Percentiles rank a stretch among this genome's conserved stretches.
Conservation (phyloP, 257 asterid genomes). For the Salvia rosmarinus region DNA sequence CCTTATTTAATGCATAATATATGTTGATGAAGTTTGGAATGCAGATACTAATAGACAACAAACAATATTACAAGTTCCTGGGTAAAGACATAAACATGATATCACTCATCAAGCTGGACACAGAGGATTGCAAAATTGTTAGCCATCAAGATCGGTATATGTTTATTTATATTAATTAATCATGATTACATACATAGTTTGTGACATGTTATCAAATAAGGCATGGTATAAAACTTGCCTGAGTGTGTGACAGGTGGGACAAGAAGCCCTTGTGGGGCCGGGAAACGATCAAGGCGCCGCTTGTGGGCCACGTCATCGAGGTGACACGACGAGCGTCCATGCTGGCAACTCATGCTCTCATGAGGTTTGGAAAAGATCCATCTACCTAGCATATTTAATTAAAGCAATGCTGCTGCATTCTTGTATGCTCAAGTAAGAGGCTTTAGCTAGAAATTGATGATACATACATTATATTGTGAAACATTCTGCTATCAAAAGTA, state of each 20-base stretch:
- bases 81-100: slow-evolving; percentile 76
- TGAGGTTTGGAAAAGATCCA: slow-evolving; percentile 84
- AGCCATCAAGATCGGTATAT: slow-evolving; percentile 83
- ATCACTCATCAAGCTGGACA: slow-evolving; percentile 73
- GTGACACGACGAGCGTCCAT: slow-evolving; percentile 61
- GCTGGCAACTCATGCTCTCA: slow-evolving; percentile 74
- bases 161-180: too few species aligned
- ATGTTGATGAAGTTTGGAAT: slow-evolving; percentile 15
- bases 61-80: slow-evolving; percentile 76
- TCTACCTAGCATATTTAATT: slow-evolving; percentile 4
- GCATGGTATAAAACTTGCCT: not conserved
- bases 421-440: not conserved
- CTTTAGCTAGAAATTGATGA: not conserved
- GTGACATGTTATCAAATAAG: not conserved
- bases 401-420: not conserved
- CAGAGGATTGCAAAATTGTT: slow-evolving; percentile 76
- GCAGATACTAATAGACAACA: slow-evolving; percentile 79
- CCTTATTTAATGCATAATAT: not conserved
- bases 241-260: slow-evolving; percentile 66
- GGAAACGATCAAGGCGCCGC: slow-evolving; percentile 65
- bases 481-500: not conserved
- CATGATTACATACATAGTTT: not conserved
- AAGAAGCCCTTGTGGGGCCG: slow-evolving; percentile 70
- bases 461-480: not conserved
- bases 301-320: slow-evolving; percentile 61